These are phyloP conservation scores for Mrakia frigida DNA, from an alignment of 768 basidiomycete genomes.

Conservation along the genomic window DNA sequence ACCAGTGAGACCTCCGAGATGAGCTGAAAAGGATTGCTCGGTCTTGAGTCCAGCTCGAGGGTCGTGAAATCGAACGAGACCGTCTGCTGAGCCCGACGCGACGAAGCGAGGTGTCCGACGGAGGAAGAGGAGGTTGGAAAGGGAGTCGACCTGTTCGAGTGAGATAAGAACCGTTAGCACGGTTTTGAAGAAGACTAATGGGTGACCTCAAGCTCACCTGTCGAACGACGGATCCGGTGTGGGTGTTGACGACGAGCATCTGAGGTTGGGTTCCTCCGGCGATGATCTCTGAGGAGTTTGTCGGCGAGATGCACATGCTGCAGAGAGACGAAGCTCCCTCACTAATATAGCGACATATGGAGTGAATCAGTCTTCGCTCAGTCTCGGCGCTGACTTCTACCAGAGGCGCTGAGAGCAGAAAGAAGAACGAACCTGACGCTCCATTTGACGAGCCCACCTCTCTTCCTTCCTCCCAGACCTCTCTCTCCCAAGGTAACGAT, in stretches of 20 bases:
- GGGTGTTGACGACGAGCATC: constrained; percentile 64
- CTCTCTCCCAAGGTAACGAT: constrained; percentile 51
- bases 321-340: constrained; percentile 27
- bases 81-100: constrained; percentile 31
- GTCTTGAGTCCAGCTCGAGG: constrained; percentile 22
- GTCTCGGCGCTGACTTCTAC: not conserved
- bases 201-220: constrained; percentile 44
- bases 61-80: constrained; percentile 30
- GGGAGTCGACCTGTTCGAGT: constrained; percentile 20
- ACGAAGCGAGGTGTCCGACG: constrained; percentile 27
- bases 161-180: too few species aligned
- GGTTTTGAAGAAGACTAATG: not conserved
- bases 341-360: not conserved
- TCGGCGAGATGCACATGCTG: constrained; percentile 37
- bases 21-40: constrained; percentile 19
- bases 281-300: constrained; percentile 54
- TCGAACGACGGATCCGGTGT: constrained; percentile 62
- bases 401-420: not conserved
- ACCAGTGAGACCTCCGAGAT: constrained; percentile 32
- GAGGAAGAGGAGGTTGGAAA: constrained; percentile 29
- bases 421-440: constrained; percentile 40
- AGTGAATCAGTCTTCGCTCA: not conserved
- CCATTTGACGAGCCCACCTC: constrained; percentile 46
- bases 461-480: constrained; percentile 45
- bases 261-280: constrained; percentile 55